These are phyloP conservation scores for Cordia subcordata DNA, from an alignment of 257 asterid genomes.

Conservation along the genomic window DNA sequence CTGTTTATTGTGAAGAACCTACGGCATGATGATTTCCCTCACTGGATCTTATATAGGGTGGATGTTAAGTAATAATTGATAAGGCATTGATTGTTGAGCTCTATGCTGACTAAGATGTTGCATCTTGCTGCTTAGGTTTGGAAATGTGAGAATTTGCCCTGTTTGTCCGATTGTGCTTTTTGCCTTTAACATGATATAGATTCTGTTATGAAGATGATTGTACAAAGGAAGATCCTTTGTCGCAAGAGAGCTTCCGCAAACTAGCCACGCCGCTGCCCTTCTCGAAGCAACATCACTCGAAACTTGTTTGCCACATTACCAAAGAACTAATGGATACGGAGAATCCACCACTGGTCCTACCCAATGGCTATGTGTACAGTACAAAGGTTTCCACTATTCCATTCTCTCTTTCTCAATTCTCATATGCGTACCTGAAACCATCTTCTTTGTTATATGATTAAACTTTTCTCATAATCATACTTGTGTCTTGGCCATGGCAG, in stretches of 20 bases:
- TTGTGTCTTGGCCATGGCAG: constrained; percentile 24
- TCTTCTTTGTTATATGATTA: neutral
- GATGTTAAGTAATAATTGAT: too few relatives aligned
- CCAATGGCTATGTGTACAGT: constrained; percentile 97
- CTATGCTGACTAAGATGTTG: too few relatives aligned
- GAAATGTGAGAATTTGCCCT: neutral
- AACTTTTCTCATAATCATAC: neutral
- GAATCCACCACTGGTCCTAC: constrained; percentile 96
- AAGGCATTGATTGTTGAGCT: too few relatives aligned
- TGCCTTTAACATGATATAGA: constrained; percentile 58
- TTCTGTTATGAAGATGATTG: constrained; percentile 92
- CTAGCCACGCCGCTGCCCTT: constrained; percentile 83
- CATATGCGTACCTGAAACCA: too few relatives aligned
- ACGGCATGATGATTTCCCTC: too few relatives aligned
- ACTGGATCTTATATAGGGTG: too few relatives aligned
- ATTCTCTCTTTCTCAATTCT: neutral
- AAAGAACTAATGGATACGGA: constrained; percentile 95
- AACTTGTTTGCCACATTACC: constrained; percentile 86
- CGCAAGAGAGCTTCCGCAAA: constrained; percentile 93
- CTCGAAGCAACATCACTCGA: constrained; percentile 97
- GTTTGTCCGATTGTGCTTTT: constrained; percentile 4
- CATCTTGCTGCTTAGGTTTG: too few relatives aligned
- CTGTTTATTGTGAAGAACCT: too few relatives aligned
- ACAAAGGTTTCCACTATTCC: constrained; percentile 55
- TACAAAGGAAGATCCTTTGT: constrained; percentile 95